These are phyloP conservation scores for Phallus indusiatus DNA, from an alignment of 768 basidiomycete species.

Conservation along the genomic window DNA sequence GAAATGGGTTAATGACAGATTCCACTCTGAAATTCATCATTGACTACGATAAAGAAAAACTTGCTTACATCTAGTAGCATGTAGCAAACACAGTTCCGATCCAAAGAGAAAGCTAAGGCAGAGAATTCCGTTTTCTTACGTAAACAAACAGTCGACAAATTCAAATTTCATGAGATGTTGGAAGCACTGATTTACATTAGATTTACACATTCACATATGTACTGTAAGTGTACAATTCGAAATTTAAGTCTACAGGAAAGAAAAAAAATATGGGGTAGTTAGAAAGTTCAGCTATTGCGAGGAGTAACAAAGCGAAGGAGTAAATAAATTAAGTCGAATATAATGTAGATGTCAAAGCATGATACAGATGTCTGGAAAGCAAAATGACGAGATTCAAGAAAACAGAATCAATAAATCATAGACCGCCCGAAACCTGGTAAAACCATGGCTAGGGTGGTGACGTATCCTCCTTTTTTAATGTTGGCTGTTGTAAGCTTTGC, in stretches of 20 bases:
- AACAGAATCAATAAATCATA: neutral
- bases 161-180: neutral
- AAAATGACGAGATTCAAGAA: neutral
- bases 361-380: neutral
- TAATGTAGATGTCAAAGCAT: neutral
- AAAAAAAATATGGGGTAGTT: no score
- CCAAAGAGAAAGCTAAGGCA: neutral
- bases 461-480: neutral
- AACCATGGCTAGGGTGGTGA: neutral
- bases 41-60: constrained; percentile 4
- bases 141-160: neutral
- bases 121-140: neutral
- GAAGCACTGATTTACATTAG: neutral
- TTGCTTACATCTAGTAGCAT: neutral
- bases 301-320: neutral
- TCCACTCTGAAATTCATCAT: constrained; percentile 91
- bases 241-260: no score
- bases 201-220: neutral
- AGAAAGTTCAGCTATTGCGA: no score
- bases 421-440: neutral
- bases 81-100: neutral
- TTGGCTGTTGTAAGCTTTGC: neutral
- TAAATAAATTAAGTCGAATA: neutral
- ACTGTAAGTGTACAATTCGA: no score
- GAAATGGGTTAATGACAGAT: constrained; percentile 60